Conservation (phyloP, 2,329 filamentous ascomycete genomes). For the Hypomyces perniciosus region DNA sequence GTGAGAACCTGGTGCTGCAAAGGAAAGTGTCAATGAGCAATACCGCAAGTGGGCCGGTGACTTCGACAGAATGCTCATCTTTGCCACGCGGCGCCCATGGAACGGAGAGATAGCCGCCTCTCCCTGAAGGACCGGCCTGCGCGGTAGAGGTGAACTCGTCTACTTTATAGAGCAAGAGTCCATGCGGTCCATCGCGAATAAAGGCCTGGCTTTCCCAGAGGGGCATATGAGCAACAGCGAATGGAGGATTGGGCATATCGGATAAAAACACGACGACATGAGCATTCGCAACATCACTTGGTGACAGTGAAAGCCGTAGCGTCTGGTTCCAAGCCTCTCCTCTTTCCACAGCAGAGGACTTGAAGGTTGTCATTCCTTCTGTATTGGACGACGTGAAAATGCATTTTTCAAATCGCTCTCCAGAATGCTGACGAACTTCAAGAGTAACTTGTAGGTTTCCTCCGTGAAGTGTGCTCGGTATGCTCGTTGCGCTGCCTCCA, state of each 20-base stretch:
- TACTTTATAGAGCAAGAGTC: conserved; percentile 77
- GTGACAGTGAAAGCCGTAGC: conserved; percentile 70
- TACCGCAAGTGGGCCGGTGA: conserved; percentile 74
- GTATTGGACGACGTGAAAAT: conserved; percentile 83
- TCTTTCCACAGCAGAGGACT: conserved; percentile 72
- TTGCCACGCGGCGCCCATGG: conserved; percentile 69
- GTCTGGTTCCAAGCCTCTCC: conserved; percentile 86
- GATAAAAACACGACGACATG: conserved; percentile 88
- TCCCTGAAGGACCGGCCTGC: conserved; percentile 57
- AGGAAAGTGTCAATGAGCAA: conserved; percentile 77
- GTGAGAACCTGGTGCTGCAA: conserved; percentile 91
- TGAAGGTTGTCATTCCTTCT: conserved; percentile 75
- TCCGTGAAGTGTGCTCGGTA: conserved; percentile 56
- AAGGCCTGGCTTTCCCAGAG: conserved; percentile 92
- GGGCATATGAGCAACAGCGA: conserved; percentile 87
- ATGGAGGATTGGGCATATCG: conserved; percentile 79
- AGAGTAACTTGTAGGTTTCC: conserved; percentile 80
- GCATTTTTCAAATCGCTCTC: conserved; percentile 79
- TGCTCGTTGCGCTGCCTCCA: conserved; percentile 67
- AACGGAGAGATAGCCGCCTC: conserved; percentile 78
- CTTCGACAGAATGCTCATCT: conserved; percentile 63
- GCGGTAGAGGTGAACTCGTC: conserved; percentile 79
- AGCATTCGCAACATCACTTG: conserved; percentile 71
- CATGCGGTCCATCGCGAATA: conserved; percentile 76
- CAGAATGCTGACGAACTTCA: conserved; percentile 73